Base-by-base conservation (phyloP, 2,329 filamentous ascomycete genomes). In the Epichloe festucae region DNA sequence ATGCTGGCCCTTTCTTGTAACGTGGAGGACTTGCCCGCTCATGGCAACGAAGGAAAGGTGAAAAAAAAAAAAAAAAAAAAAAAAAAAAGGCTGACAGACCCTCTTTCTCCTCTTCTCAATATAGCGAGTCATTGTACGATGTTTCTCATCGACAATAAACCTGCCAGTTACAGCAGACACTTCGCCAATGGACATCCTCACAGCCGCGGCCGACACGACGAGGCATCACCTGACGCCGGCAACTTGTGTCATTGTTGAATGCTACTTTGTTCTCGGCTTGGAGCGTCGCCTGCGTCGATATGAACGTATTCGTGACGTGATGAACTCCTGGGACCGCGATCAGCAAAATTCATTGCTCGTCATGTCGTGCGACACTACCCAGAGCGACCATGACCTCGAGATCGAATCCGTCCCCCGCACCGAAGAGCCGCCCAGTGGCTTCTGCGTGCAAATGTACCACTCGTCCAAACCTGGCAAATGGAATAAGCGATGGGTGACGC, bases 301-400 rank as follows among this genome's bases (percentile, higher is more conserved):
- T 63, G 91, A 97, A 69, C 81, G 81, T 55, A 78, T 97, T 35
- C 81, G 88, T 54, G 88, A 95, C 60, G 79, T 95, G 21, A 79
- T 96, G 76, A 94, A 95, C 65, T 94, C 89, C 0, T 97, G 91
- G 91, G 87, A 95, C 54, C 74, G 77, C 43, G 89, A 95, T 64
- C 73, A 76, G 2, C 84, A 89, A 58, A 93, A 95, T 60, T 74
- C 77, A 7, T 73, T 97, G 14, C 69, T 86, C 17, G 74, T 96
- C 21, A 70, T 84, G 51, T 74, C 82, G 14, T 72, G 76, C 2
- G 76, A 81, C 39, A 68, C 74, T 2, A 71, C 73, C 5, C 73
- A 77, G n/a, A 71, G 75, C 49, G 71, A 77, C 55, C 64, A 68
- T 6, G 81, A 85, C 52, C 74, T 96, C 6, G 81, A 87, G 23